Evolutionary conservation across 805 yeast genomes (phyloP).

Genomic region (Metschnikowia lochheadii): DNA sequence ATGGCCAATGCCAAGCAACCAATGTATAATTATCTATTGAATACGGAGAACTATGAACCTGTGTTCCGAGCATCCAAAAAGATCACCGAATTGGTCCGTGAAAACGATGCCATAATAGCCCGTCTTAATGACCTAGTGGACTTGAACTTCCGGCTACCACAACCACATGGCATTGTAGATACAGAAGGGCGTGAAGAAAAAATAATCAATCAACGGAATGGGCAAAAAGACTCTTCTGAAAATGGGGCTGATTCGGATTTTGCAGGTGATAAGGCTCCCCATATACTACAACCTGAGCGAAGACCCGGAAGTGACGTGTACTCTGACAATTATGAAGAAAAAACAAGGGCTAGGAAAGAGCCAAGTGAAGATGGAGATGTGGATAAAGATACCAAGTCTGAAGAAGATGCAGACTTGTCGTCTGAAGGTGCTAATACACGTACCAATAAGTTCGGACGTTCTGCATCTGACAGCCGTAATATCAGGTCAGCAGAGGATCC

Average conservation of each 20-base stretch:
- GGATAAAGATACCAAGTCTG: neutral
- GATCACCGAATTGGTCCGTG: slow-evolving; percentile 17
- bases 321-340: neutral
- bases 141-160: slow-evolving; percentile 11
- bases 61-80: slow-evolving; percentile 22
- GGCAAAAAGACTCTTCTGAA: neutral
- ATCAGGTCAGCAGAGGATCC: neutral
- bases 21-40: slow-evolving; percentile 17
- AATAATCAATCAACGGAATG: neutral
- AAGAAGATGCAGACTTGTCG: too few relatives aligned
- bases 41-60: slow-evolving; percentile 33
- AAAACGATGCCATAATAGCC: slow-evolving; percentile 24
- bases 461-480: neutral
- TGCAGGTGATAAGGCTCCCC: neutral
- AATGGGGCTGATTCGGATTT: neutral
- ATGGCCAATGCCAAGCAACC: neutral
- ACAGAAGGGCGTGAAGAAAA: neutral
- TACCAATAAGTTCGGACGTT: neutral
- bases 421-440: neutral
- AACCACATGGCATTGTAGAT: slow-evolving; percentile 6
- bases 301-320: neutral
- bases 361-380: neutral
- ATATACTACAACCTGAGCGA: neutral
- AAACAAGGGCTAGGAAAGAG: neutral
- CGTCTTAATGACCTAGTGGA: slow-evolving; percentile 24